Evolutionary conservation across 108 stramenopile genomes (phyloP).

Genomic region (Pseudonitzschia multistriata): DNA sequence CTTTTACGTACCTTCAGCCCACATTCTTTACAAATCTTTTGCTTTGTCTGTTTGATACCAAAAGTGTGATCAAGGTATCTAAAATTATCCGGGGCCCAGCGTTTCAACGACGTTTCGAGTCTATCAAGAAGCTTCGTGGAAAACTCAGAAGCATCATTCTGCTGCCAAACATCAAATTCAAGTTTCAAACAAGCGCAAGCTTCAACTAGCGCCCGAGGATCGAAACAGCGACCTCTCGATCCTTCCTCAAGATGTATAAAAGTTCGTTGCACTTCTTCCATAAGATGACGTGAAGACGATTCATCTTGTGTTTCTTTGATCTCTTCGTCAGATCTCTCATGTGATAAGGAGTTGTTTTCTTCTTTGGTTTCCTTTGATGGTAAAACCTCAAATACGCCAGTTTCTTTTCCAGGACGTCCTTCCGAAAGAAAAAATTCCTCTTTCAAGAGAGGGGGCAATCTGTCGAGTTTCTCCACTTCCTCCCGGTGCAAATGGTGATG

Average conservation of each 20-base stretch:
- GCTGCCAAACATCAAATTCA: constrained; percentile 97
- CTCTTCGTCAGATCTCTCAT: constrained; percentile 11
- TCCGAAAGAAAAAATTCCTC: constrained; percentile 85
- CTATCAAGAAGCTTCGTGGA: constrained; percentile 93
- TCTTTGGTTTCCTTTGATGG: constrained; percentile 12
- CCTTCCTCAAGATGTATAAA: constrained; percentile 89
- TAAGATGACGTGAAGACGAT: constrained; percentile 73
- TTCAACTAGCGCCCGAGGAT: constrained; percentile 91
- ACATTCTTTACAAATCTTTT: constrained; percentile 91
- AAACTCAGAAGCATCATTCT: constrained; percentile 98
- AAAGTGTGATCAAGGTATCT: constrained; percentile 84
- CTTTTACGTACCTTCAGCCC: constrained; percentile 72
- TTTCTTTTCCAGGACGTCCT: constrained; percentile 92
- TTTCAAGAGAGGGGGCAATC: constrained; percentile 55
- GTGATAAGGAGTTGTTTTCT: not conserved
- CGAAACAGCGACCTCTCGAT: constrained; percentile 86
- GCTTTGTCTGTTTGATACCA: constrained; percentile 81
- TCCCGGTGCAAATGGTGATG: constrained; percentile 45
- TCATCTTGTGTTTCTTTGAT: constrained; percentile 82
- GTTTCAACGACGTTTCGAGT: constrained; percentile 86
- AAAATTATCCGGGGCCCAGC: constrained; percentile 78
- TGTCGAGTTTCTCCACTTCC: constrained; percentile 35
- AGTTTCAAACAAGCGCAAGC: constrained; percentile 93
- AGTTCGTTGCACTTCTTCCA: constrained; percentile 95
- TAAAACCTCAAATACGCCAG: constrained; percentile 80